A percentile compares a stretch with the other conserved stretches of the same genome.
phyloP scores from a whole-genome alignment of 768 basidiomycete species.

The Hericium rajendrae region DNA sequence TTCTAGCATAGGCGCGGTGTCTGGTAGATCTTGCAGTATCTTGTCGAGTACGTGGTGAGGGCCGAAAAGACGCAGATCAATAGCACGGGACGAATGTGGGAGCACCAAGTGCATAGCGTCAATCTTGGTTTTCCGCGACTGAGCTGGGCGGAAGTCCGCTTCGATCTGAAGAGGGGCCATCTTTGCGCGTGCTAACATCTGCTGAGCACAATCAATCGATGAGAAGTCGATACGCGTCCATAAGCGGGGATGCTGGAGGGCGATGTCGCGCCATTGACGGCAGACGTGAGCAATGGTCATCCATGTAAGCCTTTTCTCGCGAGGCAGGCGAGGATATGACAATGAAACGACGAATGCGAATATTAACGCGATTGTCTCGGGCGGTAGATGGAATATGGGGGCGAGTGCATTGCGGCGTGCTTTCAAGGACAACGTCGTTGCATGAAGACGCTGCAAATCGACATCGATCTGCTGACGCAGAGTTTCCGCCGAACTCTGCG shows the following conservation, averaged over 20 bases:
- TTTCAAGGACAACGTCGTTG: neutral
- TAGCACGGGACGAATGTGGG: constrained; percentile 1
- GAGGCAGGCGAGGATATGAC: neutral
- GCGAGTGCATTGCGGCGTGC: constrained; percentile 2
- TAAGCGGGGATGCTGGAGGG: constrained; percentile 3
- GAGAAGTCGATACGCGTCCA: constrained; percentile 5
- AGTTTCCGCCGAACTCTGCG: neutral
- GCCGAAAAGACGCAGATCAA: neutral
- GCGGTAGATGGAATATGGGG: constrained; percentile 4
- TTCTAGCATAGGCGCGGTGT: neutral
- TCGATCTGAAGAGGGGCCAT: neutral
- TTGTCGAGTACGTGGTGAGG: neutral
- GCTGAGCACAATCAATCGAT: neutral
- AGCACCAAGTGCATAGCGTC: neutral
- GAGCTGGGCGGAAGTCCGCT: neutral
- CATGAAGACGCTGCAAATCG: constrained; percentile 1
- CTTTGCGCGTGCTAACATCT: constrained; percentile 4
- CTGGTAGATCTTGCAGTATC: neutral
- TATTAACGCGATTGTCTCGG: neutral
- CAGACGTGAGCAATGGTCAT: constrained; percentile 6
- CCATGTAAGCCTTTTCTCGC: neutral
- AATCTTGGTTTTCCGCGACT: neutral
- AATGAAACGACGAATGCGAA: neutral
- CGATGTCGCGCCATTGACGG: constrained; percentile 8
- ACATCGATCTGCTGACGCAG: constrained; percentile 1